phyloP scores from a whole-genome alignment of 202 grass and related monocot genomes.

The Dendrocalamus latiflorus region DNA sequence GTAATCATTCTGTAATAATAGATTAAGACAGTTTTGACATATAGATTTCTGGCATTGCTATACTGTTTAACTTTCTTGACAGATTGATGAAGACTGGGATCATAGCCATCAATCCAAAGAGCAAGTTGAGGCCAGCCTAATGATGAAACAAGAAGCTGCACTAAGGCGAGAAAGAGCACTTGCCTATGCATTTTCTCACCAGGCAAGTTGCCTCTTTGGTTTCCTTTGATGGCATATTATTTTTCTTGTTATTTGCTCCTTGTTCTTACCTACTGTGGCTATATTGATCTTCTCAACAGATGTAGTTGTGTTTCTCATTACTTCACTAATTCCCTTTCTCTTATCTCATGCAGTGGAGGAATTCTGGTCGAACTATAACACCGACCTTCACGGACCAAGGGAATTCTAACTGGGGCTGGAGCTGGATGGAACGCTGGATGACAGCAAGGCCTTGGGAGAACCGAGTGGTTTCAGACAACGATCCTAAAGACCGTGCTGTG shows the following conservation, averaged over 20 bases:
- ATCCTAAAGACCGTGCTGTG: constrained; percentile 27
- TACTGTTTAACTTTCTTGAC: neutral
- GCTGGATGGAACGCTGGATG: constrained; percentile 95
- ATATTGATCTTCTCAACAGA: neutral
- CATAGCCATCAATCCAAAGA: constrained; percentile 81
- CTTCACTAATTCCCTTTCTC: neutral
- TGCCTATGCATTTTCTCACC: constrained; percentile 96
- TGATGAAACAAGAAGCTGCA: constrained; percentile 72
- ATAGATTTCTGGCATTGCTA: neutral
- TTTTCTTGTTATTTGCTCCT: neutral
- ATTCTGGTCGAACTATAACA: constrained; percentile 44
- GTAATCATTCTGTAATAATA: neutral
- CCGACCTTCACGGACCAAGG: constrained; percentile 61
- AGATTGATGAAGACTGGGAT: constrained; percentile 88
- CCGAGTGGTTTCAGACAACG: constrained; percentile 29
- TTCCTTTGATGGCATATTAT: neutral
- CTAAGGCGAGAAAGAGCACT: constrained; percentile 76
- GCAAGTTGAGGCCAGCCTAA: constrained; percentile 50
- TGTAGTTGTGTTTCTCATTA: neutral
- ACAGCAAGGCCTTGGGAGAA: constrained; percentile 61
- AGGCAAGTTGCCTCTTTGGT: constrained; percentile 41
- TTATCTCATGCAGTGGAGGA: constrained; percentile 64
- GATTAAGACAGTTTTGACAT: neutral
- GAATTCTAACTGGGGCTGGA: constrained; percentile 96
- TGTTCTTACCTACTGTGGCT: neutral